Percentiles rank a stretch among this genome's conserved stretches.
These are phyloP conservation scores for Barnettozyma pratensis DNA, from an alignment of 805 yeast genomes.

Conservation along the genomic window DNA sequence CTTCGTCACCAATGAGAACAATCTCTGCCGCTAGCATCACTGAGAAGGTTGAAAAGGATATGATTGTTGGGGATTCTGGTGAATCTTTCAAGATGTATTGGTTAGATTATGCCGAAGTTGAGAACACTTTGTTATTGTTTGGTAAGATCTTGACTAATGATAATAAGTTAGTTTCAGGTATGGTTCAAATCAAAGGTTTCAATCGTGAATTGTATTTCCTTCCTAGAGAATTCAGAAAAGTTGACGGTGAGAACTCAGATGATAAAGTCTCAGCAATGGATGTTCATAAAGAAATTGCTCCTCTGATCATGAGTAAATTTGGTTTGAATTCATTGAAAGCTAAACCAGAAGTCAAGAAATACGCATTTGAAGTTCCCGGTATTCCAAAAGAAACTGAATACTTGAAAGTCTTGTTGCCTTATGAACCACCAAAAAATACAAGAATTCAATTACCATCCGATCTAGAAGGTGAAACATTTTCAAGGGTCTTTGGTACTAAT, in stretches of 20 bases:
- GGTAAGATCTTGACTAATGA: slow-evolving; percentile 70
- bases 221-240: slow-evolving; percentile 53
- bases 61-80: slow-evolving; percentile 25
- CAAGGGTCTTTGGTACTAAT: slow-evolving; percentile 73
- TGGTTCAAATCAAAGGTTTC: slow-evolving; percentile 69
- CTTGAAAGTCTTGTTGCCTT: slow-evolving; percentile 73
- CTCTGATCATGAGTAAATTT: slow-evolving; percentile 55
- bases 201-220: slow-evolving; percentile 70
- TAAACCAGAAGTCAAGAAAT: slow-evolving; percentile 68
- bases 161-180: slow-evolving; percentile 60
- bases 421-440: slow-evolving; percentile 51
- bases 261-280: slow-evolving; percentile 50
- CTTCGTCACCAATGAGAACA: slow-evolving; percentile 18
- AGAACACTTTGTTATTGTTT: slow-evolving; percentile 61
- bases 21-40: background rate
- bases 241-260: slow-evolving; percentile 36
- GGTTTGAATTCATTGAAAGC: slow-evolving; percentile 61
- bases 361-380: slow-evolving; percentile 82
- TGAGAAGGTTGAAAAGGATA: slow-evolving; percentile 18
- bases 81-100: slow-evolving; percentile 70
- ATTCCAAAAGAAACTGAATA: slow-evolving; percentile 80
- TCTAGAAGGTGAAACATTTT: slow-evolving; percentile 69
- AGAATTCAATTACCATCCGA: slow-evolving; percentile 51
- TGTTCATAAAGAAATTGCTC: slow-evolving; percentile 71
- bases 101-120: slow-evolving; percentile 84